Percentiles rank a stretch among this genome's conserved stretches.
These are phyloP conservation scores for Yamadazyma dushanensis DNA, from an alignment of 1,139 yeast genomes.

Conservation along the genomic window DNA sequence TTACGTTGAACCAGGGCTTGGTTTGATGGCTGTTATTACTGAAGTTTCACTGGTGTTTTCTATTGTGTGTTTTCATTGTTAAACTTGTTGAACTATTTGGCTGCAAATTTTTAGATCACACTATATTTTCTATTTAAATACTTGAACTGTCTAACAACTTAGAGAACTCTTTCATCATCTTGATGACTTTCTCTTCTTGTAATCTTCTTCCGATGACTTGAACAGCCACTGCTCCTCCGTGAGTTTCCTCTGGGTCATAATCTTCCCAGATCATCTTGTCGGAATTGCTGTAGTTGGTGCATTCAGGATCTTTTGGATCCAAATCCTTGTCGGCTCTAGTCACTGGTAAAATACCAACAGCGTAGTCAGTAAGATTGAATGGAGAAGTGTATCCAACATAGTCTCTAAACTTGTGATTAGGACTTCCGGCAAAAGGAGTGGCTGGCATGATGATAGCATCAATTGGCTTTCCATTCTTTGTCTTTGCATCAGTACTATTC, in stretches of 20 bases:
- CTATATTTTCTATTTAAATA: slow-evolving; percentile 3
- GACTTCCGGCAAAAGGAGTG: slow-evolving; percentile 48
- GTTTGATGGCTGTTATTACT: too few relatives aligned
- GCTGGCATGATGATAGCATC: slow-evolving; percentile 52
- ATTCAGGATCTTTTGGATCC: slow-evolving; percentile 29
- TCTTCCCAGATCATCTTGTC: slow-evolving; percentile 26
- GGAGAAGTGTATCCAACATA: slow-evolving; percentile 54
- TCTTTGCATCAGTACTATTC: slow-evolving; percentile 28
- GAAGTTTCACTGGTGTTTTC: too few relatives aligned
- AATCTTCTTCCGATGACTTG: slow-evolving; percentile 60
- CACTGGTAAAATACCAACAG: slow-evolving; percentile 62
- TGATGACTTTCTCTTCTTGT: slow-evolving; percentile 62
- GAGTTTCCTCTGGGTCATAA: slow-evolving; percentile 56
- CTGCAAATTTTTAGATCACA: too few relatives aligned
- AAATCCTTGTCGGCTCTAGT: slow-evolving; percentile 46
- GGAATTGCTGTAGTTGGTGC: slow-evolving; percentile 17
- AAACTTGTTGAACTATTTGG: too few relatives aligned
- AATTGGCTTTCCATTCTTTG: slow-evolving; percentile 42
- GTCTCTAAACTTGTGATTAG: slow-evolving; percentile 35
- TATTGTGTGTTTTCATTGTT: too few relatives aligned
- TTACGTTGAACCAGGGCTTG: too few relatives aligned
- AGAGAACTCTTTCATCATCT: slow-evolving; percentile 30
- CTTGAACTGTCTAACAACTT: slow-evolving; percentile 16
- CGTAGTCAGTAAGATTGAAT: slow-evolving; percentile 59
- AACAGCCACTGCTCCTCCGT: slow-evolving; percentile 66